phyloP scores from a whole-genome alignment of 2,329 filamentous ascomycete species.

The Juglanconis sp. region DNA sequence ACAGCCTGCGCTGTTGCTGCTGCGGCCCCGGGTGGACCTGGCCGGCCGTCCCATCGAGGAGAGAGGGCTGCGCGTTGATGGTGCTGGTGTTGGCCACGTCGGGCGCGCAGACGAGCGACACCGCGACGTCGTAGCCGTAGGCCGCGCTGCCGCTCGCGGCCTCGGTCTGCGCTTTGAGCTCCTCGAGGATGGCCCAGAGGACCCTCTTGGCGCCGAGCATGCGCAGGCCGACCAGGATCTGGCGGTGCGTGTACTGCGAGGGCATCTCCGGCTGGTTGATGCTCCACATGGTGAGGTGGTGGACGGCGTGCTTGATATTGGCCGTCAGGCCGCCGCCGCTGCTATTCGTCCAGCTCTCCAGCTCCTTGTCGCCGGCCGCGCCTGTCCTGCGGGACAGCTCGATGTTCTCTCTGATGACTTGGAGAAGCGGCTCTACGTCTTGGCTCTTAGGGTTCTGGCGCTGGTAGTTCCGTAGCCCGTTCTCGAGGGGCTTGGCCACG shows the following conservation, averaged over 20 bases:
- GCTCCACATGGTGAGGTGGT: constrained; percentile 65
- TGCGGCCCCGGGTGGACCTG: constrained; percentile 24
- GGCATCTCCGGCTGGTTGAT: constrained; percentile 54
- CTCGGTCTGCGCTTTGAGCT: constrained; percentile 61
- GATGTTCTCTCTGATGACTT: constrained; percentile 60
- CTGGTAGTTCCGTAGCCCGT: constrained; percentile 64
- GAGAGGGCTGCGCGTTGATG: constrained; percentile 31
- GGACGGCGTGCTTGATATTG: constrained; percentile 58
- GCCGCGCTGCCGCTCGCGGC: constrained; percentile 57
- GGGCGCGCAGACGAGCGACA: constrained; percentile 67
- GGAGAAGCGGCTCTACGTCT: constrained; percentile 66
- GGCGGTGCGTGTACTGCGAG: constrained; percentile 69
- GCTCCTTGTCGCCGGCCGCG: constrained; percentile 61
- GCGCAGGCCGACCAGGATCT: constrained; percentile 59
- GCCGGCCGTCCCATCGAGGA: constrained; percentile 34
- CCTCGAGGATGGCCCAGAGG: constrained; percentile 62
- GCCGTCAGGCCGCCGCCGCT: constrained; percentile 53
- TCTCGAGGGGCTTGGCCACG: constrained; percentile 65
- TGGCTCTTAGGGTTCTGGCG: constrained; percentile 64
- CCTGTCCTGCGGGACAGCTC: constrained; percentile 59
- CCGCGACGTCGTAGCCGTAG: constrained; percentile 60
- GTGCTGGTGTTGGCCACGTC: constrained; percentile 50
- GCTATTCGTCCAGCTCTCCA: constrained; percentile 64
- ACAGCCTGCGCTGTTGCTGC: constrained; percentile 46
- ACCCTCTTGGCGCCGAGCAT: constrained; percentile 61